A percentile compares a stretch with the other conserved stretches of the same genome.
Evolutionary conservation across 345 rosid species (phyloP).

Genomic region (Noccaea bulbosa): DNA sequence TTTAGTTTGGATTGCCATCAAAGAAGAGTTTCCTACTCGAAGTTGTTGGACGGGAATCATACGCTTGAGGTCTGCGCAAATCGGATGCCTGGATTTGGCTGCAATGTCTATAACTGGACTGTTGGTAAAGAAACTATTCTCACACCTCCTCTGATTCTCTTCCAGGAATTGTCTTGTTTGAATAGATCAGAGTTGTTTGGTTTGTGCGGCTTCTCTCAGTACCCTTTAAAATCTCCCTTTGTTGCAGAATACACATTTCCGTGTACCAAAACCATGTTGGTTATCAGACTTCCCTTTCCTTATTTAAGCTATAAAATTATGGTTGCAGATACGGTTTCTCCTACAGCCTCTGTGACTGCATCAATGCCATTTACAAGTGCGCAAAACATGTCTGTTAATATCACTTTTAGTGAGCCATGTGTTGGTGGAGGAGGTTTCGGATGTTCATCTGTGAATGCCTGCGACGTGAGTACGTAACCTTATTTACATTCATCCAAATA

Average conservation of each 20-base stretch:
- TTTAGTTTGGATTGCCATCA: constrained; percentile 57
- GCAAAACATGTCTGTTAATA: constrained; percentile 67
- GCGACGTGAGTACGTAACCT: constrained; percentile 86
- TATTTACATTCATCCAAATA: constrained; percentile 30
- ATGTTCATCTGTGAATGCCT: constrained; percentile 76
- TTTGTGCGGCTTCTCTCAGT: constrained; percentile 1
- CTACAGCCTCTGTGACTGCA: constrained; percentile 71
- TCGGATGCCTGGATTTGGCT: constrained; percentile 57
- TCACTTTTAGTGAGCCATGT: constrained; percentile 83
- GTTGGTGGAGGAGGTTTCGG: constrained; percentile 69
- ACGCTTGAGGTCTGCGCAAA: constrained; percentile 70
- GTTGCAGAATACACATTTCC: neutral
- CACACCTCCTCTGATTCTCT: constrained; percentile 23
- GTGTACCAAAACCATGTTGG: neutral
- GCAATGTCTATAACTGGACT: constrained; percentile 71
- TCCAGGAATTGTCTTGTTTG: constrained; percentile 9
- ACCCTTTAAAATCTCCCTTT: neutral
- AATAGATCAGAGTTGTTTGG: constrained; percentile 1
- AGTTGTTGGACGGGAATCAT: constrained; percentile 78
- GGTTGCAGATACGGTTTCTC: constrained; percentile 78
- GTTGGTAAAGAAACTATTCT: constrained; percentile 63
- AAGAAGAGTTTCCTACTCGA: constrained; percentile 53
- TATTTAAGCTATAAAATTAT: neutral
- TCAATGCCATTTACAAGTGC: constrained; percentile 75
- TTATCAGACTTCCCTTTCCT: constrained; percentile 12